A percentile compares a stretch with the other conserved stretches of the same genome.
These are phyloP conservation scores for Meyerozyma athensensis DNA, from an alignment of 1,139 yeast genomes.

Conservation along the genomic window DNA sequence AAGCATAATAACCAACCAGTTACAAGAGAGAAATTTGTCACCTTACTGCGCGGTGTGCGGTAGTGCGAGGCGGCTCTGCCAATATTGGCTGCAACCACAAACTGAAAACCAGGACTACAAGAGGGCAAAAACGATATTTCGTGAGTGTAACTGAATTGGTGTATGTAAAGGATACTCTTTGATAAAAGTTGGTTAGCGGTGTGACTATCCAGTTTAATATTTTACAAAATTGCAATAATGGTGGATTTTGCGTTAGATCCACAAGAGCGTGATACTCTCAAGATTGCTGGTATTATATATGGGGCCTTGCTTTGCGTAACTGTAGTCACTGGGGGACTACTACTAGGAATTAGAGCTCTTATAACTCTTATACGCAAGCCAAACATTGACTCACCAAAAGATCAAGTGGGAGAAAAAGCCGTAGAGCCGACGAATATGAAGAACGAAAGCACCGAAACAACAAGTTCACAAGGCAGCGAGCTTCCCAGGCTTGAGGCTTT, in stretches of 20 bases:
- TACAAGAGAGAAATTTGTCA: not conserved
- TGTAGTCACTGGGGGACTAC: not conserved
- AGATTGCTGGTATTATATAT: not conserved
- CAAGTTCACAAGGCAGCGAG: too few species aligned
- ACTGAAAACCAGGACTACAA: not conserved
- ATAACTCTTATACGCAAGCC: not conserved
- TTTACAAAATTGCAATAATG: not conserved
- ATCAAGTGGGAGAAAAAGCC: too few species aligned
- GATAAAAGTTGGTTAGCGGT: too few species aligned
- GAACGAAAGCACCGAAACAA: too few species aligned
- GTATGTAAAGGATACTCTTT: too few species aligned
- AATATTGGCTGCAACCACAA: not conserved
- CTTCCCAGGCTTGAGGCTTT: too few species aligned
- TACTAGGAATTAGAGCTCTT: not conserved
- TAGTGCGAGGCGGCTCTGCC: not conserved
- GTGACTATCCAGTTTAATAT: too few species aligned
- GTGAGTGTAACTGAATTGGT: too few species aligned
- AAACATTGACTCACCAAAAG: not conserved
- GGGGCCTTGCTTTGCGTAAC: not conserved
- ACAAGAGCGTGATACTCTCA: not conserved
- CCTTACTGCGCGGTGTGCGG: not conserved
- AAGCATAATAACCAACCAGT: slow-evolving; percentile 17
- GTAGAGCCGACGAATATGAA: too few species aligned
- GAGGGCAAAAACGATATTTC: too few species aligned
- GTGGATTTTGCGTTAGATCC: not conserved